Base-by-base conservation (phyloP, 108 stramenopile genomes). In the Parietichytrium sp. region DNA sequence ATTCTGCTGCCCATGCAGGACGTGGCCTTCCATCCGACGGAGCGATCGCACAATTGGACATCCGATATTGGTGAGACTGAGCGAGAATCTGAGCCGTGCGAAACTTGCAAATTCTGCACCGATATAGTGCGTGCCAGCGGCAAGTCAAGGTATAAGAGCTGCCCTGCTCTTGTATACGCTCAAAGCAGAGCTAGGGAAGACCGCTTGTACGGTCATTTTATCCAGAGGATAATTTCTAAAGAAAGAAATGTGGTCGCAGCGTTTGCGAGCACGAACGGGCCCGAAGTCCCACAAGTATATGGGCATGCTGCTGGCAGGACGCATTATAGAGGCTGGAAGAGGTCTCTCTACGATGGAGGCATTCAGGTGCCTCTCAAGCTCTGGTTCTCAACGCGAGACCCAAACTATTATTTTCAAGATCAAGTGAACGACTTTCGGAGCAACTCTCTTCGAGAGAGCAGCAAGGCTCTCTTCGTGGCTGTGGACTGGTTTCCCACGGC, bases 321-420 rank as follows among this genome's bases (percentile, higher is more conserved):
- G 26, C 20, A 20, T 15, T 55, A 26, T 55, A 20, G 54, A 55
- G 54, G 54, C 26, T 26, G 20, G 1, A 55, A 55, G 29, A 20
- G 54, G 15, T 55, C 54, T 15, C 26, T 55, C 15, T 55, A 55
- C 26, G 54, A 55, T 2, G 54, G 54, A 13, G 54, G 54, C 15
- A 55, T 55, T 55, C 54, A 27, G 16, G 54, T 55, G 54, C 54
- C 54, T n/a, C n/a, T n/a, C n/a, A n/a, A n/a, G n/a, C n/a, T n/a
- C n/a, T n/a, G n/a, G n/a, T n/a, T n/a, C n/a, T n/a, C n/a, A n/a
- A n/a, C n/a, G n/a, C n/a, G n/a, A n/a, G n/a, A n/a, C n/a, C n/a
- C n/a, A n/a, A n/a, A n/a, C n/a, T n/a, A 55, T 55, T 55, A 26
- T 20, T 55, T 15, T 13, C 16, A 15, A 26, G 54, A 27, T n/a